Percentiles rank a stretch among this genome's conserved stretches.
Evolutionary conservation across 2,329 filamentous ascomycete genomes (phyloP).

Genomic region (Pseudogymnoascus sp.): DNA sequence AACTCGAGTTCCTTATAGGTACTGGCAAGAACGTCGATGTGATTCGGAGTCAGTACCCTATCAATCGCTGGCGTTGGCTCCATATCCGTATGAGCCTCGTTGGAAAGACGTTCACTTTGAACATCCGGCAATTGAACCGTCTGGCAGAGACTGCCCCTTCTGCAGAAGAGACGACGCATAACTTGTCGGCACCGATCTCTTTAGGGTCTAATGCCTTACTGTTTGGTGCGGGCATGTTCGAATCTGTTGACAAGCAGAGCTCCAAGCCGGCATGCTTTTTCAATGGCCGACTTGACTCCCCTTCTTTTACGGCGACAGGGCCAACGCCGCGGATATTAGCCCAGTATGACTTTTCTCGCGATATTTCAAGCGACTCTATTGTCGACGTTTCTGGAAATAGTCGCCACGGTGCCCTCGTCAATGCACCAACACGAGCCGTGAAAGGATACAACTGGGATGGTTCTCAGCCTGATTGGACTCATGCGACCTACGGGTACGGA

Average conservation of each 20-base stretch:
- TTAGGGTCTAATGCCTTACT: constrained; percentile 1
- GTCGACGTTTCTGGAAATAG: constrained; percentile 26
- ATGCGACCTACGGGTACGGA: constrained; percentile 32
- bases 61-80: constrained; percentile 17
- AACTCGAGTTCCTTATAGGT: not conserved
- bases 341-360: constrained; percentile 24
- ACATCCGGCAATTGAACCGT: constrained; percentile 15
- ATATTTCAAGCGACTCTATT: constrained; percentile 24
- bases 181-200: not conserved
- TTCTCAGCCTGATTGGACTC: constrained; percentile 30
- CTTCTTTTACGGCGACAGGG: constrained; percentile 17
- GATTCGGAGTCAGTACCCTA: not conserved
- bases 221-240: constrained; percentile 14
- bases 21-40: not conserved
- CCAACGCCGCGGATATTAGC: constrained; percentile 13
- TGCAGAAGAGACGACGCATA: not conserved
- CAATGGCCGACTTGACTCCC: constrained; percentile 23
- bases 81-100: constrained; percentile 12
- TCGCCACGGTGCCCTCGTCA: constrained; percentile 28
- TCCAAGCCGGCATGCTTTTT: constrained; percentile 15
- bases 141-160: constrained; percentile 10
- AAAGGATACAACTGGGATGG: constrained; percentile 32
- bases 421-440: constrained; percentile 32
- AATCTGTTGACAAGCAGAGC: not conserved
- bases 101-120: constrained; percentile 11